Evolutionary conservation across 2,329 filamentous ascomycete species (phyloP), one percentile per base, ranked within the genome.

Genomic region (Cladosporium sp.): DNA sequence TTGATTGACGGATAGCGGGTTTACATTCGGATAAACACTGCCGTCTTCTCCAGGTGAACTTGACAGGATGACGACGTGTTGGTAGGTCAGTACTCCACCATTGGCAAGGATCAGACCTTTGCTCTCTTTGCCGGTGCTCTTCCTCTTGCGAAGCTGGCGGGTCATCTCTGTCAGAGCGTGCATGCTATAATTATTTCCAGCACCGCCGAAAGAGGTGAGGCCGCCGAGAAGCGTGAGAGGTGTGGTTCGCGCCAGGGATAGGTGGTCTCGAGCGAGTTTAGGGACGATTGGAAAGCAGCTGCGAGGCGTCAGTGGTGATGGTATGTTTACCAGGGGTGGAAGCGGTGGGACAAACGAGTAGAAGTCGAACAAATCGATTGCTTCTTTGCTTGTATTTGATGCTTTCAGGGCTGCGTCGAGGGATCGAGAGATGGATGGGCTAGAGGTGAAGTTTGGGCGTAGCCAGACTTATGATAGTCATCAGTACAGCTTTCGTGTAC

Each of bases 101-200:
- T 88, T 88, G 1, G 85, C 86, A 14, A 88, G 77, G 3, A 88
- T 74, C 0, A 89, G 69, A 1, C 84, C 86, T 14, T 75, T 81
- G 3, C 70, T 74, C 1, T 75, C 75, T 22, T 73, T 76, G 0
- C 76, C 75, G 37, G 50, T 30, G 4, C 14, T 36, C 12, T 55
- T 55, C 17, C 12, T n/a, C 8, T 50, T 9, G 9, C 84, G 76
- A 3, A 88, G 68, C 58, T 79, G 74, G 4, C 84, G 79, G 0
- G 76, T 74, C 77, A 86, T 83, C 66, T 81, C 81, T 9, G 79
- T 82, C 28, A 85, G 77, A 12, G 75, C 82, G 73, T 89, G 86
- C 80, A 88, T 84, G 0, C 84, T 86, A 60, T 89, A 89, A 57
- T 88, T 88, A 62, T 89, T 89, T 0, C 86, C 86, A 5, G 87